Conservation (phyloP, 805 yeast species). For the Saturnispora saitoi region DNA sequence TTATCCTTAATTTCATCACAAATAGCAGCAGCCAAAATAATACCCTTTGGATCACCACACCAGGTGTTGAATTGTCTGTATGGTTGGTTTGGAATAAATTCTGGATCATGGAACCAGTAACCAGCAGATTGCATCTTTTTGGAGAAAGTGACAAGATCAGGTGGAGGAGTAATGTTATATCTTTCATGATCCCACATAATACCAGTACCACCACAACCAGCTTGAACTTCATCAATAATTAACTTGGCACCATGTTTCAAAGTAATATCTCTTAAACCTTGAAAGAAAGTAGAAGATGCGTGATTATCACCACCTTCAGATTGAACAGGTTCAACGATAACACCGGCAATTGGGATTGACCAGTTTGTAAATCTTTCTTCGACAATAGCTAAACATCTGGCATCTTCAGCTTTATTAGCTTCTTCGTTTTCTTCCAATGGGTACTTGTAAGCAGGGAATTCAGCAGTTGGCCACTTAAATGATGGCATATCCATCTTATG, state of each 20-base stretch:
- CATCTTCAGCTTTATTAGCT: conserved; percentile 65
- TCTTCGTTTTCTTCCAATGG: conserved; percentile 85
- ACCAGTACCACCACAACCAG: conserved; percentile 87
- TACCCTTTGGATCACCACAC: conserved; percentile 87
- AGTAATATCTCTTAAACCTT: conserved; percentile 71
- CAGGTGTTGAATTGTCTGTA: conserved; percentile 90
- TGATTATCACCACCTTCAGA: conserved; percentile 92
- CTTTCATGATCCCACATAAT: conserved; percentile 84
- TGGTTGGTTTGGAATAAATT: conserved; percentile 64
- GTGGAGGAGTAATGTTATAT: conserved; percentile 64
- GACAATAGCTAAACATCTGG: conserved; percentile 66
- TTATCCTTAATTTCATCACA: conserved; percentile 54
- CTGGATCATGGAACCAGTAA: conserved; percentile 69
- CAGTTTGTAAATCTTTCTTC: conserved; percentile 62
- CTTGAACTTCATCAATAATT: conserved; percentile 83
- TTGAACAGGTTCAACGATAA: conserved; percentile 85
- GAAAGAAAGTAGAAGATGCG: conserved; percentile 70
- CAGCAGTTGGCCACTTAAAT: conserved; percentile 95
- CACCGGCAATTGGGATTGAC: conserved; percentile 77
- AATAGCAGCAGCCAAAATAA: conserved; percentile 68
- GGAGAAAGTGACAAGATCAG: conserved; percentile 80
- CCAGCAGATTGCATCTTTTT: conserved; percentile 89
- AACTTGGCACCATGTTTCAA: conserved; percentile 58
- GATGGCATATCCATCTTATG: conserved; percentile 92
- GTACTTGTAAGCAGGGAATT: conserved; percentile 67